A percentile compares a stretch with the other conserved stretches of the same genome.
Conservation (phyloP, 148 eudicot species). For the Cornus suecica region DNA sequence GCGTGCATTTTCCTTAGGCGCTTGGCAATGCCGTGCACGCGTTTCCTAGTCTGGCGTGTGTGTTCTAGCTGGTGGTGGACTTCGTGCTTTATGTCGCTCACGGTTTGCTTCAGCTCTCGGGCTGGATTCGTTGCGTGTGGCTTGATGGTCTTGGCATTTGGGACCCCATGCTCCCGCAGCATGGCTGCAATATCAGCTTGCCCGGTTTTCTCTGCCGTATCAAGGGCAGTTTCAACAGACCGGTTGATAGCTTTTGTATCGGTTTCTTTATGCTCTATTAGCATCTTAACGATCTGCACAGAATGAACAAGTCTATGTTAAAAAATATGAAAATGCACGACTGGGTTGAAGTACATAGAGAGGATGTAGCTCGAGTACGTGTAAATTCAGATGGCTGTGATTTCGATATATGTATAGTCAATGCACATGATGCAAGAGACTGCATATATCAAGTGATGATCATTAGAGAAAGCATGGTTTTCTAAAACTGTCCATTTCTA, state of each 20-base stretch:
- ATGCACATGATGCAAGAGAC: too few relatives aligned
- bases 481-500: too few relatives aligned
- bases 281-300: constrained; percentile 57
- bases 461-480: too few relatives aligned
- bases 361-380: too few relatives aligned
- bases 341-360: too few relatives aligned
- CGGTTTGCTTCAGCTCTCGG: constrained; percentile 69
- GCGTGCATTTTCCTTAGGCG: constrained; percentile 73
- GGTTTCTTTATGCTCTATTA: constrained; percentile 44
- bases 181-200: constrained; percentile 39
- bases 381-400: too few relatives aligned
- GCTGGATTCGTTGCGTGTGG: constrained; percentile 56
- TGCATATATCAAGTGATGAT: too few relatives aligned
- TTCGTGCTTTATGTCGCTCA: constrained; percentile 82
- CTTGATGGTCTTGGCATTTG: constrained; percentile 40
- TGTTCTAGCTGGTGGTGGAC: constrained; percentile 79
- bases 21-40: constrained; percentile 70
- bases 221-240: constrained; percentile 70
- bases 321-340: too few relatives aligned
- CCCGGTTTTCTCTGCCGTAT: constrained; percentile 64
- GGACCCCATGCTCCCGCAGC: constrained; percentile 58
- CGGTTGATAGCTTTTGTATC: constrained; percentile 58
- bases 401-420: too few relatives aligned
- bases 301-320: not conserved
- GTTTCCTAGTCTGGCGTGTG: constrained; percentile 63